Evolutionary conservation across 371 early-diverging fungal species (phyloP).

Genomic region (Lichtheimia hyalospora): DNA sequence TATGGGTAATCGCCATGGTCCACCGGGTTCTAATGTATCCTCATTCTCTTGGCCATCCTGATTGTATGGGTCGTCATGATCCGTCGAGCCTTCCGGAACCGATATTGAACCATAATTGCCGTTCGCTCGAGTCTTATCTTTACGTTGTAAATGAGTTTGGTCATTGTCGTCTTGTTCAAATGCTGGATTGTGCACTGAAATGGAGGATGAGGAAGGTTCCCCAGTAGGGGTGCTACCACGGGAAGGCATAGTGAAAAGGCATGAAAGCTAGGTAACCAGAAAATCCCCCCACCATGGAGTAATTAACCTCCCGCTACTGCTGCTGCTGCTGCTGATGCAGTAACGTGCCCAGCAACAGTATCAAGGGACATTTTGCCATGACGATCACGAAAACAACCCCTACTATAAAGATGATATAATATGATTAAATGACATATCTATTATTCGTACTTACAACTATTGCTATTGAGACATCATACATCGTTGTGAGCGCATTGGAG

Average conservation of each 20-base stretch:
- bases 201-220: slow-evolving; percentile 7
- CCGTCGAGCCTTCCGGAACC: background rate
- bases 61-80: background rate
- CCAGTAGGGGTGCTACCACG: background rate
- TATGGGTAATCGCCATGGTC: slow-evolving; percentile 11
- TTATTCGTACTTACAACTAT: no score
- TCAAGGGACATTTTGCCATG: no score
- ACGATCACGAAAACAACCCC: no score
- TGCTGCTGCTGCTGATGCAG: no score
- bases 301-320: no score
- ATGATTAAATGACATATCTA: no score
- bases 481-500: no score
- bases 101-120: slow-evolving; percentile 2
- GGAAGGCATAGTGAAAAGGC: background rate
- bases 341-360: no score
- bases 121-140: slow-evolving; percentile 8
- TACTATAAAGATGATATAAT: no score
- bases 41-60: background rate
- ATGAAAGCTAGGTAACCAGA: no score
- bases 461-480: no score
- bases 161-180: background rate
- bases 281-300: no score
- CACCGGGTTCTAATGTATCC: background rate
- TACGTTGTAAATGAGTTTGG: background rate
- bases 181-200: background rate